Conservation (phyloP, 768 basidiomycete species). For the Cystofilobasidium capitatum region DNA sequence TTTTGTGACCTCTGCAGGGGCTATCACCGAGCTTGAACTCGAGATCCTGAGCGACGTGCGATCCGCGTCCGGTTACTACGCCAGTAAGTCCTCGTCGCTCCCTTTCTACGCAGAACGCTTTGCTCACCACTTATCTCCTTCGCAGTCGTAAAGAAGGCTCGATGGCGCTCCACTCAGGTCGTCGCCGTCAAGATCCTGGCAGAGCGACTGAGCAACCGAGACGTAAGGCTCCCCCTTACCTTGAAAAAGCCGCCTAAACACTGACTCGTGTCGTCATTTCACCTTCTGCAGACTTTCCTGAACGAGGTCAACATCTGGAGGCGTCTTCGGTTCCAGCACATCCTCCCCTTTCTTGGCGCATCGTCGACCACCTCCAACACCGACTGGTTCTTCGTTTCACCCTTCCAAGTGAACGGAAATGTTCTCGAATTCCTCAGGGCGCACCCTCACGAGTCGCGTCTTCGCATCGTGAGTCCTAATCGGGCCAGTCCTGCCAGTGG, state of each 20-base stretch:
- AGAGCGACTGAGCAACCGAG: constrained; percentile 27
- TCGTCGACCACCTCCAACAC: constrained; percentile 59
- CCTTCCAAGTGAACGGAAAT: constrained; percentile 58
- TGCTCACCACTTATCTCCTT: no score
- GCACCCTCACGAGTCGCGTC: constrained; percentile 30
- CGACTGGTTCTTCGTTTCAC: constrained; percentile 71
- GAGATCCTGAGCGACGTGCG: constrained; percentile 61
- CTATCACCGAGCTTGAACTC: constrained; percentile 55
- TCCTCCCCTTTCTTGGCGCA: constrained; percentile 54
- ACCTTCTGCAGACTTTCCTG: constrained; percentile 32
- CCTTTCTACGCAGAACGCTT: no score
- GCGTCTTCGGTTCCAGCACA: constrained; percentile 39
- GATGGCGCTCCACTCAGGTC: constrained; percentile 54
- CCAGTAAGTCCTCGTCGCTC: no score
- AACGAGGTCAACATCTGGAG: constrained; percentile 67
- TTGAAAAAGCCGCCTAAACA: no score
- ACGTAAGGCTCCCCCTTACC: no score
- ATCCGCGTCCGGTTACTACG: no score
- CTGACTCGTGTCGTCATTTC: neutral
- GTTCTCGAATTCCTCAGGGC: constrained; percentile 52
- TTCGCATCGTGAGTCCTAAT: constrained; percentile 27
- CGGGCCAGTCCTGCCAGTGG: neutral
- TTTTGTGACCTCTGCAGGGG: constrained; percentile 21
- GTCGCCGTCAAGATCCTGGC: constrained; percentile 48
- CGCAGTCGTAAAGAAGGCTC: constrained; percentile 67